Base-by-base conservation (phyloP, 306 rosid genomes). In the Cucumis cinereus region DNA sequence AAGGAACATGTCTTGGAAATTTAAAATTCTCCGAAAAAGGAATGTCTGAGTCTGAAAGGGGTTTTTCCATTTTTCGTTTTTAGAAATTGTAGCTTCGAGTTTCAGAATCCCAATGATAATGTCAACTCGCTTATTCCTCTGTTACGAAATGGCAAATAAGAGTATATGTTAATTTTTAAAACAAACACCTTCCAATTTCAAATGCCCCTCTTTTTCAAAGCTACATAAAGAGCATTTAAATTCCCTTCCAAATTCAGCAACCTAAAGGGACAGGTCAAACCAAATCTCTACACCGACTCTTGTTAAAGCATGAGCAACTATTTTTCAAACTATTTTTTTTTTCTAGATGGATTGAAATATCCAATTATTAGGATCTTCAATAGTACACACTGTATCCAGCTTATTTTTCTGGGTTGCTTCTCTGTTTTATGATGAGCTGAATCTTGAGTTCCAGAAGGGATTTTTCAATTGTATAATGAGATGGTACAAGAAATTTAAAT, bases 301-400 rank as follows among this genome's bases (percentile, higher is more conserved):
- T 38, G 62, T 40, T 38, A 24, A 55, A 68, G 43, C 55, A 43
- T 17, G 33, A 30, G 41, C 8, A 16, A 30, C 20, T 10, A 26
- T 78, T 70, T 4, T 1, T 41, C 68, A 22, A 24, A 22, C 8
- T 47, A 2, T 15, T 45, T 45, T 9, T 2, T 12, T 2, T 3
- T 35, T 30, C 35, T 30, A 30, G 35, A 30, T 35, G 55, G 54
- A 72, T 52, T 35, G 1, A 6, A 72, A 17, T 3, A 79, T 64
- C 16, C 72, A 62, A 62, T 62, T 4, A 30, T 62, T 0, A 62
- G 40, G 6, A 16, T 73, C 73, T 22, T 57, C 78, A 67, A 81
- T 30, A 4, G 4, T 78, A 83, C 73, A 79, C 16, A 63, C 81
- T 43, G 56, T 74, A 77, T 84, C 89, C 90, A 86, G 88, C 96